Base-by-base conservation (phyloP, 805 yeast species). In the Cyberlindnera euphorbiiphila region DNA sequence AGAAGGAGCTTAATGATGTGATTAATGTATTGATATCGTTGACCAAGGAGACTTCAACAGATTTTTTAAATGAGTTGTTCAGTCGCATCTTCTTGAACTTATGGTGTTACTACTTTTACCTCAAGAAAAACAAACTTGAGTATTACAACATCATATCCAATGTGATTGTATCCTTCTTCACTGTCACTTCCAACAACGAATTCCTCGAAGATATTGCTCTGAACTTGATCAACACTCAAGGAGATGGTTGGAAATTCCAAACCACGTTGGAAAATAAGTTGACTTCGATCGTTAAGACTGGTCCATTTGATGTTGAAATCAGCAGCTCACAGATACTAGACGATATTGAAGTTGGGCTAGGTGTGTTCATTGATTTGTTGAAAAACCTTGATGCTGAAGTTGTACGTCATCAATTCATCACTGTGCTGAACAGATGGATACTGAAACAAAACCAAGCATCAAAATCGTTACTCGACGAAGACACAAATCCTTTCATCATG, bases 11-110 rank as follows among this genome's bases (percentile, higher is more conserved):
- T 14, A 81, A 83, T 49, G 79, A 82, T 54, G 64, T 68, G 5
- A 64, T 84, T 16, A 82, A 82, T 55, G 85, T 81, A 0, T 47
- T 81, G n/a, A 57, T 82, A 1, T 78, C 91, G 0, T 49, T 85
- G 9, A 61, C 81, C 0, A 76, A 76, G 48, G 69, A 68, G 30
- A 46, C 67, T 1, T 55, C 65, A 1, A 41, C 43, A 1, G 66
- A 61, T 4, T 51, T 75, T 12, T 39, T 71, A 8, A 43, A 45
- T 13, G 59, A 51, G 10, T 36, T 75, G 17, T 52, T 49, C 36
- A 37, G 50, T 8, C 37, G 36, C 19, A 59, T 66, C 31, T 54
- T 53, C 20, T 33, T 61, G 30, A 53, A 59, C 23, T 26, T 68
- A 16, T 68, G 71, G 69, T 50, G 57, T 6, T 68, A 61, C 42